Base-by-base conservation (phyloP, 2,329 filamentous ascomycete species). In the Cladosporium sphaerospermum region DNA sequence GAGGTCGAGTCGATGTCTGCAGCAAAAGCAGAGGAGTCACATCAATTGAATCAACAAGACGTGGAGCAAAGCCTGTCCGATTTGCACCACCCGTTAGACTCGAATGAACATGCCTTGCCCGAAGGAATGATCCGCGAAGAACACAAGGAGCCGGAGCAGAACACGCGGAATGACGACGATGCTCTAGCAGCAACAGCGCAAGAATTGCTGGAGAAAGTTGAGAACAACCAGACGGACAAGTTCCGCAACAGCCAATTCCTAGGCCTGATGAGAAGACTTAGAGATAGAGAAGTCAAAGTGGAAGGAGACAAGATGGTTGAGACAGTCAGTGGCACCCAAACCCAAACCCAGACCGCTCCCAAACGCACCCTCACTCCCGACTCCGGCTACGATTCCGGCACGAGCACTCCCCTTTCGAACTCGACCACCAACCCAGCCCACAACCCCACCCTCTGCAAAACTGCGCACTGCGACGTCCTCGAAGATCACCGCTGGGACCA, bases 181-280 rank as follows among this genome's bases (percentile, higher is more conserved):
- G 87, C 86, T 42, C 78, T 93, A 28, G 84, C 86, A 16, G 75
- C 76, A 39, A 90, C 87, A 1, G 89, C 89, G 4, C 83, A 81
- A 13, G 76, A 85, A 54, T 75, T 95, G 3, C 74, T 93, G 4
- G 77, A 85, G 51, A 83, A 81, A 36, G 80, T 95, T 10, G 76
- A 80, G 16, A 75, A 84, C 61, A 84, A 92, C 60, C 78, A 81
- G 54, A 84, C 79, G 52, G 73, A 82, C 44, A 92, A 92, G 64
- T 93, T 93, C 68, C 81, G 83, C 61, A 82, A 90, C 64, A 91
- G 87, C 59, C 81, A 81, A 54, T 95, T 95, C 64, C 71, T 92
- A 1, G 76, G 79, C 3, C 73, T 95, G 43, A 93, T 95, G 88
- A 81, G 86, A 28, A 79, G 81, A 55, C 80, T 93, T 52, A 79